These are phyloP conservation scores for Schoenoplectus triqueter DNA, from an alignment of 202 grass and related monocot genomes.

Conservation along the genomic window DNA sequence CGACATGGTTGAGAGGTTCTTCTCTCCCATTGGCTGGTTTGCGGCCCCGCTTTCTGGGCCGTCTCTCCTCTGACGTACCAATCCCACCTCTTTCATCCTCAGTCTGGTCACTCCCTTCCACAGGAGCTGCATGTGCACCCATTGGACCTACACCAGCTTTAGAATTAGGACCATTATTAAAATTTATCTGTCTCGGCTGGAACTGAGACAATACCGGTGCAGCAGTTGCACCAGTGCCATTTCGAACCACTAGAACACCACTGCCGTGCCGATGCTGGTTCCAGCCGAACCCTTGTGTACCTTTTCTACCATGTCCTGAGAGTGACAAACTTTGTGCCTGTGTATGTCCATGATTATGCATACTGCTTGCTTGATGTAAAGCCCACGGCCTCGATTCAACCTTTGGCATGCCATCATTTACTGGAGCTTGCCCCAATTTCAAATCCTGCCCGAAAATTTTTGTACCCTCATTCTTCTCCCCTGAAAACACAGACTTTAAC, in stretches of 20 bases:
- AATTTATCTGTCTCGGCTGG: conserved; percentile 90
- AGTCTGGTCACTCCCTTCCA: conserved; percentile 61
- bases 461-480: conserved; percentile 60
- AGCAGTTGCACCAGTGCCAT: conserved; percentile 46
- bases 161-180: conserved; percentile 67
- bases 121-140: conserved; percentile 48
- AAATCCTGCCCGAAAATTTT: conserved; percentile 98
- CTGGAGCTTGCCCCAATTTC: conserved; percentile 62
- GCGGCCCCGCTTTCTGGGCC: conserved; percentile 88
- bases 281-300: conserved; percentile 71
- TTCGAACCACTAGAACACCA: conserved; percentile 61
- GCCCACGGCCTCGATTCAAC: conserved; percentile 67
- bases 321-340: conserved; percentile 49
- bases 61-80: conserved; percentile 54
- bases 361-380: conserved; percentile 46
- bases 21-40: conserved; percentile 94
- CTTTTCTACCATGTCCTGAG: conserved; percentile 63
- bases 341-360: conserved; percentile 4
- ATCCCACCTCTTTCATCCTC: conserved; percentile 70
- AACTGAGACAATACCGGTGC: conserved; percentile 54
- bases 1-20: conserved; percentile 91
- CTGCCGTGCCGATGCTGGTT: conserved; percentile 78
- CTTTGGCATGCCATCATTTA: conserved; percentile 48
- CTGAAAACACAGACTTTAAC: conserved; percentile 71
- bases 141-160: conserved; percentile 52